Evolutionary conservation across 2,329 filamentous ascomycete species (phyloP).

Genomic region (Drechslera avenae): DNA sequence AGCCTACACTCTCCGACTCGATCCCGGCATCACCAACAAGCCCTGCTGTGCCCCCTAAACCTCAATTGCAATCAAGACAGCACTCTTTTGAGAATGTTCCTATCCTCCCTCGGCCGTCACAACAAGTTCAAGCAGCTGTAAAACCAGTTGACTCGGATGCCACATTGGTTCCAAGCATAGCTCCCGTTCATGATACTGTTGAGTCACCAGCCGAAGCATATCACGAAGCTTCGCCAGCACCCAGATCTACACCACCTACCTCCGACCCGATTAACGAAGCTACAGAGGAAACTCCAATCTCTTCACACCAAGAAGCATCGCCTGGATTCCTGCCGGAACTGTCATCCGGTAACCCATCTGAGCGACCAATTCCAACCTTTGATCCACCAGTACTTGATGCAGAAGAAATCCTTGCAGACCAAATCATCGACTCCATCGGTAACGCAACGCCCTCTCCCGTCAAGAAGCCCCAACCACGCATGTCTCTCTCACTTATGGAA

Average conservation of each 20-base stretch:
- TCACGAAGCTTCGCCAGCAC: constrained; percentile 2
- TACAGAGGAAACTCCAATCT: constrained; percentile 4
- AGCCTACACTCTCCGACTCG: constrained; percentile 20
- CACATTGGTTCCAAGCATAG: constrained; percentile 26
- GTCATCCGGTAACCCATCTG: constrained; percentile 22
- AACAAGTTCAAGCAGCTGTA: constrained; percentile 8
- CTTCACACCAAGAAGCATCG: constrained; percentile 1
- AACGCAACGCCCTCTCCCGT: constrained; percentile 49
- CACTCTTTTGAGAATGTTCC: constrained; percentile 25
- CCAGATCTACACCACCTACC: constrained; percentile 9
- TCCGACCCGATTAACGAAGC: constrained; percentile 12
- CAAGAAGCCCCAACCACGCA: constrained; percentile 46
- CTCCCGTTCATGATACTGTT: constrained; percentile 1
- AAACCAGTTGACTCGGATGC: constrained; percentile 37
- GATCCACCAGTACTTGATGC: constrained; percentile 25
- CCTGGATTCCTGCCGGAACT: constrained; percentile 17
- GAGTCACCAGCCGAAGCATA: constrained; percentile 8
- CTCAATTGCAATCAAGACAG: constrained; percentile 19
- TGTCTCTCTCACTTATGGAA: constrained; percentile 53
- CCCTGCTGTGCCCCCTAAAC: constrained; percentile 17
- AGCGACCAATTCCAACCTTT: constrained; percentile 21
- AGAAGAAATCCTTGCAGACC: constrained; percentile 45
- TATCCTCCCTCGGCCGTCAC: constrained; percentile 11
- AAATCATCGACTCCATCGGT: constrained; percentile 49
- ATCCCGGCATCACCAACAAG: constrained; percentile 20